Conservation (phyloP, 805 yeast species). For the Candida anglica region DNA sequence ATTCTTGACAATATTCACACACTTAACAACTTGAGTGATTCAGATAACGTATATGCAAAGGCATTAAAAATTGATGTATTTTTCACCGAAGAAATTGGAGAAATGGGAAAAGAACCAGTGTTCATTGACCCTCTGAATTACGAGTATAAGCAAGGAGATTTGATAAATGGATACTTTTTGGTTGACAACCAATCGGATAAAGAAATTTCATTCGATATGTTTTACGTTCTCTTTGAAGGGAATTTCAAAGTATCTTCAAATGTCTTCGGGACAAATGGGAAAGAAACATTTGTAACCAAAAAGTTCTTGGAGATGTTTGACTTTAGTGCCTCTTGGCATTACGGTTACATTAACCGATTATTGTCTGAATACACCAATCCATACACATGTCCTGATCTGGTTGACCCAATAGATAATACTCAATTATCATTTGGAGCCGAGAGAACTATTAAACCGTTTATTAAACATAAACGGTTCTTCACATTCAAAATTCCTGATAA, state of each 20-base stretch:
- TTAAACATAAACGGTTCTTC: conserved; percentile 33
- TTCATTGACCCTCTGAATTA: conserved; percentile 25
- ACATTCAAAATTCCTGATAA: conserved; percentile 36
- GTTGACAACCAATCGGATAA: conserved; percentile 37
- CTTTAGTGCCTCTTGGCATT: conserved; percentile 48
- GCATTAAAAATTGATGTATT: conserved; percentile 22
- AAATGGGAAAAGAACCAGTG: conserved; percentile 20
- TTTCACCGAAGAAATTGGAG: conserved; percentile 33
- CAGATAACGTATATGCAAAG: conserved; percentile 21
- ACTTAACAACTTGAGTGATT: conserved; percentile 26
- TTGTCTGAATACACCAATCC: conserved; percentile 17
- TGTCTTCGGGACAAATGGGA: conserved; percentile 7
- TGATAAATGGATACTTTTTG: conserved; percentile 51
- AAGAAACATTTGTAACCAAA: conserved; percentile 14
- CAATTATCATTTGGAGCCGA: conserved; percentile 12
- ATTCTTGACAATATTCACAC: conserved; percentile 34
- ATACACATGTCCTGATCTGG: conserved; percentile 9
- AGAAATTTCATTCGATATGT: conserved; percentile 57
- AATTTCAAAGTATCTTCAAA: conserved; percentile 19
- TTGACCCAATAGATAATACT: conserved; percentile 26
- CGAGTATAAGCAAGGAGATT: conserved; percentile 68
- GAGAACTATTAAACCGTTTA: conserved; percentile 7
- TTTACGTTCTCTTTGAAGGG: conserved; percentile 57
- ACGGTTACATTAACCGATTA: conserved; percentile 28
- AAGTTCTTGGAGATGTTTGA: conserved; percentile 48